A percentile compares a stretch with the other conserved stretches of the same genome.
phyloP scores from a whole-genome alignment of 345 rosid genomes.

The Eucalyptus virginea region DNA sequence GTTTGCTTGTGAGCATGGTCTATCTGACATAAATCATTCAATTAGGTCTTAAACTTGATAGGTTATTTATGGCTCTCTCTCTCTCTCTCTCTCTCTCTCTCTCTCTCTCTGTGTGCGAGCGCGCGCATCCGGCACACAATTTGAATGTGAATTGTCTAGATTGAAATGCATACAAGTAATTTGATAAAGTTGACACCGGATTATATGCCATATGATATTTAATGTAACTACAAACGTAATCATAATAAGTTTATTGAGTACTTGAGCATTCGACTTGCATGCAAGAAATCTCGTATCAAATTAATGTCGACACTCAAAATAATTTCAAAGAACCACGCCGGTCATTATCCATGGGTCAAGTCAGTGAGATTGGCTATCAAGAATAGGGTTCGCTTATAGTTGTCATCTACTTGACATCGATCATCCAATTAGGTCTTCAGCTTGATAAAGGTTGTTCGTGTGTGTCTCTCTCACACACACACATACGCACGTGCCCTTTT shows the following conservation, averaged over 20 bases:
- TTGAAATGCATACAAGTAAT: not conserved
- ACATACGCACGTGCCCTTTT: too few relatives aligned
- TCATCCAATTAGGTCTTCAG: not conserved
- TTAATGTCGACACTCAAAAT: not conserved
- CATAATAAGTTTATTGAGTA: not conserved
- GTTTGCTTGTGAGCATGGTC: too few relatives aligned
- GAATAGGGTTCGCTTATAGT: not conserved
- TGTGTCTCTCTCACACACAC: rapidly evolving
- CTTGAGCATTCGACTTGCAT: not conserved
- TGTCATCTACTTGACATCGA: rapidly evolving
- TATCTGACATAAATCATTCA: too few relatives aligned
- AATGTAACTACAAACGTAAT: not conserved
- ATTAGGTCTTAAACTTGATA: too few relatives aligned
- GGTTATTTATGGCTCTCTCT: too few relatives aligned
- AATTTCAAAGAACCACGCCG: not conserved
- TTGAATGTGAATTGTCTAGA: not conserved
- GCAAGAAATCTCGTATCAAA: not conserved
- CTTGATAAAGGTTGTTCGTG: not conserved
- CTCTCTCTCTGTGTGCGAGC: rapidly evolving
- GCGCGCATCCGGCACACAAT: rapidly evolving
- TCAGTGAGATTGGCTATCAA: not conserved
- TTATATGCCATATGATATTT: not conserved
- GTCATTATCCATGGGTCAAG: not conserved
- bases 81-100: too few relatives aligned
- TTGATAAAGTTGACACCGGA: not conserved